Conservation (phyloP, 2,329 filamentous ascomycete genomes). For the Oidium heveae region DNA sequence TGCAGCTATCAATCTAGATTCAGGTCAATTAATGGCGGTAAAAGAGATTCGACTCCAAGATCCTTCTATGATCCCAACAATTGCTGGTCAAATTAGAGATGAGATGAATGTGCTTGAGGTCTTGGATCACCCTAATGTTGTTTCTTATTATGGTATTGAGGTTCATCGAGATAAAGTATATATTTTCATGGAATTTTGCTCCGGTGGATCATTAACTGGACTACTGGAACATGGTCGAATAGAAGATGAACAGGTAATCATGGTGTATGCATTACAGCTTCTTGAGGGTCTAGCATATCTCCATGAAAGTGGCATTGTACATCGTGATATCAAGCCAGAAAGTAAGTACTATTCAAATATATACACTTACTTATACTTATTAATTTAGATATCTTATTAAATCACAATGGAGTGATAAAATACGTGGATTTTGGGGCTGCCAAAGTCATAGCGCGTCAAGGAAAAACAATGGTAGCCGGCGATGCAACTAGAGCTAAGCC, state of each 20-base stretch:
- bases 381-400: conserved; percentile 59
- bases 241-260: conserved; percentile 91
- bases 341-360: conserved; percentile 30
- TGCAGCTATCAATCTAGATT: conserved; percentile 89
- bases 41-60: conserved; percentile 97
- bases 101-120: conserved; percentile 95
- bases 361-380: conserved; percentile 2
- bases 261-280: conserved; percentile 86
- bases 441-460: conserved; percentile 86
- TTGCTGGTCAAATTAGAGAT: conserved; percentile 81
- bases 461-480: conserved; percentile 47
- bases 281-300: conserved; percentile 84
- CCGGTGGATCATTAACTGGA: conserved; percentile 71
- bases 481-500: conserved; percentile 26
- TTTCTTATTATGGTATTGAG: conserved; percentile 93
- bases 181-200: conserved; percentile 99
- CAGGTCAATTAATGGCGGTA: conserved; percentile 88
- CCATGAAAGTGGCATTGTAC: conserved; percentile 74
- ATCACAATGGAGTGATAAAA: conserved; percentile 96
- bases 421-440: conserved; percentile 97
- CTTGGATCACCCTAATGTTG: conserved; percentile 89
- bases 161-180: conserved; percentile 98
- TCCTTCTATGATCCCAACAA: conserved; percentile 80
- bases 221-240: conserved; percentile 88
- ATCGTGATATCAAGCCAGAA: conserved; percentile 95